These are phyloP conservation scores for Mycena galopus DNA, from an alignment of 768 basidiomycete species.

Conservation along the genomic window DNA sequence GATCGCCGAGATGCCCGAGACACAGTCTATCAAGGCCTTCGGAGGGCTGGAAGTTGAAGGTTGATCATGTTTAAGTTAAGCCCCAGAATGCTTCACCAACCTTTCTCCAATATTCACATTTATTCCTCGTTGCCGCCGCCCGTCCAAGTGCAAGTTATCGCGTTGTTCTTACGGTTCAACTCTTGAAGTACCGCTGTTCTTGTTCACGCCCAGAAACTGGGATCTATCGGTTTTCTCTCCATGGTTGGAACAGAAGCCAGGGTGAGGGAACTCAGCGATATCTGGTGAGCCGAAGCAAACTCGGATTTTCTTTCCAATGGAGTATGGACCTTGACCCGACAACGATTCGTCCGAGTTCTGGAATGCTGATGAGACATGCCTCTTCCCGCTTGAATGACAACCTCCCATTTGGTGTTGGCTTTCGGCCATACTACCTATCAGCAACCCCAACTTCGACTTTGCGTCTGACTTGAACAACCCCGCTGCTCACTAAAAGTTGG, in stretches of 20 bases:
- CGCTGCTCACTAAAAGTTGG: neutral
- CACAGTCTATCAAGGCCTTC: neutral
- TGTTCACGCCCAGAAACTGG: neutral
- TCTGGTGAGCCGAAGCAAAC: neutral
- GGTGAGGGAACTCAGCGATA: neutral
- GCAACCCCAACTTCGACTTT: neutral
- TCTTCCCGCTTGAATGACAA: neutral
- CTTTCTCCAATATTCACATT: neutral
- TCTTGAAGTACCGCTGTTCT: neutral
- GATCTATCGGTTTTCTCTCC: neutral
- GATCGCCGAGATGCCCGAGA: neutral
- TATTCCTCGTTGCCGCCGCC: too few relatives aligned
- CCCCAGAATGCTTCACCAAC: neutral
- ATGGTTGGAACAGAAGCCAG: neutral
- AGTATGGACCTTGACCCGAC: neutral
- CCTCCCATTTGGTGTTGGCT: too few relatives aligned
- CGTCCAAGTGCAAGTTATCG: too few relatives aligned
- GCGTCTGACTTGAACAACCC: neutral
- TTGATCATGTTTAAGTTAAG: neutral
- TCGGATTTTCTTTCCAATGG: conserved; percentile 1
- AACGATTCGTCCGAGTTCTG: neutral
- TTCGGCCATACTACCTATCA: neutral
- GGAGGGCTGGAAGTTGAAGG: neutral
- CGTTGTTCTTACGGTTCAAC: too few relatives aligned
- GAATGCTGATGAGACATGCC: neutral